Conservation (phyloP, 2,329 filamentous ascomycete genomes). For the Ceratocystiopsis brevicomis region DNA sequence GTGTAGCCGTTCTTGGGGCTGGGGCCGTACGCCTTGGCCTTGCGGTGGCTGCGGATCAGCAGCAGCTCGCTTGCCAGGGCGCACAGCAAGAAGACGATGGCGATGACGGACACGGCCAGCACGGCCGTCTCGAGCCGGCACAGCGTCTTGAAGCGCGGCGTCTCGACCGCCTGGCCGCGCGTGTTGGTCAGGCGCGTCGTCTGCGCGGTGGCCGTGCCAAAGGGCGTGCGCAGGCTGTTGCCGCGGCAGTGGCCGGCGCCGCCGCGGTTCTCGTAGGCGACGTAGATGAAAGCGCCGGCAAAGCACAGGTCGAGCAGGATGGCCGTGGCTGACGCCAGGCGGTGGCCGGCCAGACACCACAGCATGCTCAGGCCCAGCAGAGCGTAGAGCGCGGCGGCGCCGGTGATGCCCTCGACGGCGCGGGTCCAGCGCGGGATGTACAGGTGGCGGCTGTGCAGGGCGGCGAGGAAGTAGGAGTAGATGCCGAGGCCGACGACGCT, state of each 20-base stretch:
- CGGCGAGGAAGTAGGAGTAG: constrained; percentile 69
- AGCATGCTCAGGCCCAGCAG: constrained; percentile 54
- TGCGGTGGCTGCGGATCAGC: constrained; percentile 16
- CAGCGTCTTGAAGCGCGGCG: constrained; percentile 31
- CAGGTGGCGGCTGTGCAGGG: constrained; percentile 45
- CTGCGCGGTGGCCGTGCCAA: constrained; percentile 43
- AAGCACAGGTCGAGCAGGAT: constrained; percentile 65
- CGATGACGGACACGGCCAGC: constrained; percentile 62
- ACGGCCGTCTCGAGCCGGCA: constrained; percentile 61
- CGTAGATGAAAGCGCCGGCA: constrained; percentile 58
- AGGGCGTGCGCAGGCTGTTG: constrained; percentile 41
- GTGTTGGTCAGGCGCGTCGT: constrained; percentile 28
- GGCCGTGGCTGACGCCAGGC: constrained; percentile 52
- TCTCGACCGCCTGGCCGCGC: constrained; percentile 27
- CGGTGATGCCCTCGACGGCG: constrained; percentile 63
- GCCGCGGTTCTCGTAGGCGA: constrained; percentile 54
- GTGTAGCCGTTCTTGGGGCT: constrained; percentile 23
- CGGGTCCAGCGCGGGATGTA: constrained; percentile 45
- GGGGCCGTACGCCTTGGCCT: constrained; percentile 22
- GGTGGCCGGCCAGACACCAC: constrained; percentile 59
- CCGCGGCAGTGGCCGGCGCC: constrained; percentile 46
- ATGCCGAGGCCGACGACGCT: constrained; percentile 56
- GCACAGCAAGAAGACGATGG: constrained; percentile 26
- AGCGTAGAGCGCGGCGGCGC: constrained; percentile 56
- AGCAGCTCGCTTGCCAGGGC: constrained; percentile 12